Evolutionary conservation across 2,329 filamentous ascomycete genomes (phyloP).

Genomic region (Fusarium humuli): DNA sequence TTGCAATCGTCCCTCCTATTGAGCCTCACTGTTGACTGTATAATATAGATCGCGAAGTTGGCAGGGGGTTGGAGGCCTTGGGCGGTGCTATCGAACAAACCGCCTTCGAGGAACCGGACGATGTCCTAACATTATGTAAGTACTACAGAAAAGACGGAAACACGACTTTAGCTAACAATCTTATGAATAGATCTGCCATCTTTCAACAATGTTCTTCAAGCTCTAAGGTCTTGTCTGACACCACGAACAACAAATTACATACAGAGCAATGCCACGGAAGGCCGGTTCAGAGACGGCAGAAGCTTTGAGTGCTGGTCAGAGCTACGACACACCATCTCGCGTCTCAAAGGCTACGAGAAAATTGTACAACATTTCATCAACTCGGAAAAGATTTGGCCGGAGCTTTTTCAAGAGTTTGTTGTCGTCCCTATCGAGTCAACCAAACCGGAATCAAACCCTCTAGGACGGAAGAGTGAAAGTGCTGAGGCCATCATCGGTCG

Average conservation of each 20-base stretch:
- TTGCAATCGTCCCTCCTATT: fast-evolving
- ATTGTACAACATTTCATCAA: conserved; percentile 34
- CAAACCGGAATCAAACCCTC: conserved; percentile 18
- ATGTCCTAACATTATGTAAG: not conserved
- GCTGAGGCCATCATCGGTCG: conserved; percentile 41
- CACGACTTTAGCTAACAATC: not conserved
- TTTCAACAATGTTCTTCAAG: not conserved
- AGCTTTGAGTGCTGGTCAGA: conserved; percentile 46
- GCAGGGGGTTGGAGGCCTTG: not conserved
- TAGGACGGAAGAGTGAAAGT: conserved; percentile 30
- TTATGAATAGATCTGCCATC: conserved; percentile 13
- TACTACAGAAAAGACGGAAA: fast-evolving
- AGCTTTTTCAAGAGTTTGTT: conserved; percentile 49
- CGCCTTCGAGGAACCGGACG: not conserved
- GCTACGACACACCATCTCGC: conserved; percentile 46
- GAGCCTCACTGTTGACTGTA: not conserved
- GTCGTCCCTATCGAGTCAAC: conserved; percentile 48
- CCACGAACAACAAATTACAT: not conserved
- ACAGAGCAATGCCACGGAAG: conserved; percentile 13
- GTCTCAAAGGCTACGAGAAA: conserved; percentile 42
- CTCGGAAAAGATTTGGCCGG: conserved; percentile 42
- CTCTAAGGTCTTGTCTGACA: conserved; percentile 18
- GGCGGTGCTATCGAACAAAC: not conserved
- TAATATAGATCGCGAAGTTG: not conserved
- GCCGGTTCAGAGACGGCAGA: conserved; percentile 28